phyloP scores from a whole-genome alignment of 2,329 filamentous ascomycete genomes.

The Xylariales sp. region DNA sequence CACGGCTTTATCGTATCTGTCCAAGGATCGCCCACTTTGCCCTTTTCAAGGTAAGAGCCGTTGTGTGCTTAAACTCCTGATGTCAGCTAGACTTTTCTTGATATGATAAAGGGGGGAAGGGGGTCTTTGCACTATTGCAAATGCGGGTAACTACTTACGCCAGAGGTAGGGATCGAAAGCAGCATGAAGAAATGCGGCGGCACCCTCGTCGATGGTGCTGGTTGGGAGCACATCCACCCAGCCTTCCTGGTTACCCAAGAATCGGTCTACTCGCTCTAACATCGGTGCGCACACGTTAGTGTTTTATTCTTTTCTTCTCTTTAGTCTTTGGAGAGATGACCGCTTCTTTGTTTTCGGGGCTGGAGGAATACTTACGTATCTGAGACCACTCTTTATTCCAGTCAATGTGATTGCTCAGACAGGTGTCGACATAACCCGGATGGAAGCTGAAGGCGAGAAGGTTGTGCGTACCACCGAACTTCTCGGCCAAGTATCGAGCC shows the following conservation, averaged over 20 bases:
- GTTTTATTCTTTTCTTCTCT: too few species aligned
- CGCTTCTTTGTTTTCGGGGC: too few species aligned
- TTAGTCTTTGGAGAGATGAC: too few species aligned
- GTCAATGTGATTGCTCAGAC: slow-evolving; percentile 10
- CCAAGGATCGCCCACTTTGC: slow-evolving; percentile 18
- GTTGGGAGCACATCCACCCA: slow-evolving; percentile 13
- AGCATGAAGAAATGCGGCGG: slow-evolving; percentile 23
- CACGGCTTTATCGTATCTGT: slow-evolving; percentile 21
- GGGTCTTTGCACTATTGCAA: too few species aligned
- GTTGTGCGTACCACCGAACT: slow-evolving; percentile 10
- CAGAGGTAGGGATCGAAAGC: slow-evolving; percentile 23
- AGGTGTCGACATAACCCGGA: slow-evolving; percentile 24
- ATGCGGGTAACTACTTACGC: slow-evolving; percentile 2
- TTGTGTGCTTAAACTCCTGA: slow-evolving; percentile 19
- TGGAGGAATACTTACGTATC: not conserved
- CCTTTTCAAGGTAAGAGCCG: slow-evolving; percentile 24
- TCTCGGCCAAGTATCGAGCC: slow-evolving; percentile 13
- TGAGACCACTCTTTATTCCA: slow-evolving; percentile 1
- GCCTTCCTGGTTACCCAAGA: slow-evolving; percentile 17
- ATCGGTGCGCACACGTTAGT: too few species aligned
- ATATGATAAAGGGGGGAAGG: too few species aligned
- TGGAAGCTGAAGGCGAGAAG: slow-evolving; percentile 26
- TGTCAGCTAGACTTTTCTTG: too few species aligned
- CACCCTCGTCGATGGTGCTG: slow-evolving; percentile 22
- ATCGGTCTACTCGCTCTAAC: slow-evolving; percentile 3